phyloP scores from a whole-genome alignment of 306 rosid species.

The Inga leiocalycina region DNA sequence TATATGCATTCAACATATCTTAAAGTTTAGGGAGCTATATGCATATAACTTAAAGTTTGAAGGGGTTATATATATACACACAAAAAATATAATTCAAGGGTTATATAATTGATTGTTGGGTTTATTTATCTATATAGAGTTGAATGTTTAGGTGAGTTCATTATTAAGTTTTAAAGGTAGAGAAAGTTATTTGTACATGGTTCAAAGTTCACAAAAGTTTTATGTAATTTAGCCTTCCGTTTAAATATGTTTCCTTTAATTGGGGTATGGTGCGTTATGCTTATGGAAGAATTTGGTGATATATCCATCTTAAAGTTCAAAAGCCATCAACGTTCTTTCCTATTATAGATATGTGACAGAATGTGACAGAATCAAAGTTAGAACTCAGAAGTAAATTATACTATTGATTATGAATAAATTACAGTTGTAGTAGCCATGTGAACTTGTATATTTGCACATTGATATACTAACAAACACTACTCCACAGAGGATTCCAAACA shows the following conservation, averaged over 20 bases:
- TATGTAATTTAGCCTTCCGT: neutral
- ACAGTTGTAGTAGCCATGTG: neutral
- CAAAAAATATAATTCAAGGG: neutral
- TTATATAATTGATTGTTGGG: neutral
- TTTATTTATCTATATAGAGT: neutral
- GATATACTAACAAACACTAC: neutral
- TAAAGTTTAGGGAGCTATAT: no score
- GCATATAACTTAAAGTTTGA: neutral
- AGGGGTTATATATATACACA: neutral
- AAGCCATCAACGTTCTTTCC: neutral
- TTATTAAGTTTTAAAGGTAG: no score
- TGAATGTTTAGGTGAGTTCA: neutral
- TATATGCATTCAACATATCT: no score
- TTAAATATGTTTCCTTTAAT: neutral
- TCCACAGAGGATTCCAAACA: conserved; percentile 1
- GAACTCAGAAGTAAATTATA: neutral
- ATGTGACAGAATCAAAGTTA: neutral
- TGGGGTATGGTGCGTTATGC: neutral
- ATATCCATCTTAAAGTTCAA: neutral
- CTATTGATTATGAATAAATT: neutral
- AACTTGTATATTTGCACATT: neutral
- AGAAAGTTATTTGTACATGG: neutral
- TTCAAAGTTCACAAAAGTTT: neutral
- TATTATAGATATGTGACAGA: neutral
- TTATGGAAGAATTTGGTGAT: neutral